phyloP scores from a whole-genome alignment of 495 filamentous ascomycete genomes.

The Mytilinidion resinicola region DNA sequence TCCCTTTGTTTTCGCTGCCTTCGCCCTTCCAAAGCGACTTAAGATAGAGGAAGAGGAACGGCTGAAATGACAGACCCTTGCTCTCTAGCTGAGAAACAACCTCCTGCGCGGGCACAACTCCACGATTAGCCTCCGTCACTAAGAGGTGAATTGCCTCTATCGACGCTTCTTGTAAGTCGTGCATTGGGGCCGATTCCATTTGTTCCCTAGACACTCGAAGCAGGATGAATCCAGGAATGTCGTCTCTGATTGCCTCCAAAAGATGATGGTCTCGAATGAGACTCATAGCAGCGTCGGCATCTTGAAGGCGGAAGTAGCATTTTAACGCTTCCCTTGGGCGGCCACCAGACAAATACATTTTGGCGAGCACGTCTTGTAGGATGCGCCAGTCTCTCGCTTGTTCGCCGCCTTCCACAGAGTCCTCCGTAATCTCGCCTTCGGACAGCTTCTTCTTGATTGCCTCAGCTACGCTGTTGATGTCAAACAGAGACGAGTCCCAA shows the following conservation, averaged over 20 bases:
- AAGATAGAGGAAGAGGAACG: slow-evolving; percentile 87
- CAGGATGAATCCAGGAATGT: slow-evolving; percentile 81
- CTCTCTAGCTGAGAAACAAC: slow-evolving; percentile 69
- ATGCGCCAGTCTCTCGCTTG: slow-evolving; percentile 74
- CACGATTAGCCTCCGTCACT: slow-evolving; percentile 83
- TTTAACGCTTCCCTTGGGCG: slow-evolving; percentile 75
- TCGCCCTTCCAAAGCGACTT: slow-evolving; percentile 76
- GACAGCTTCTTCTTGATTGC: slow-evolving; percentile 69
- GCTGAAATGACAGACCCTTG: slow-evolving; percentile 37
- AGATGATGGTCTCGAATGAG: slow-evolving; percentile 79
- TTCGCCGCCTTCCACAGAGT: slow-evolving; percentile 59
- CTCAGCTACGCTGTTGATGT: slow-evolving; percentile 59
- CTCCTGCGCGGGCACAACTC: slow-evolving; percentile 68
- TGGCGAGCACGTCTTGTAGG: slow-evolving; percentile 74
- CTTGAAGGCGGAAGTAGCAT: slow-evolving; percentile 83
- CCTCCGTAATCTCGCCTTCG: slow-evolving; percentile 58
- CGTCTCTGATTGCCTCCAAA: slow-evolving; percentile 76
- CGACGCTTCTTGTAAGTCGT: slow-evolving; percentile 69
- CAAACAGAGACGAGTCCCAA: slow-evolving; percentile 83
- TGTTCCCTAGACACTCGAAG: slow-evolving; percentile 74
- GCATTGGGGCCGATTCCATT: slow-evolving; percentile 54
- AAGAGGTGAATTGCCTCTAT: slow-evolving; percentile 78
- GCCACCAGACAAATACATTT: slow-evolving; percentile 70
- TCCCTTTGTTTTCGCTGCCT: slow-evolving; percentile 41
- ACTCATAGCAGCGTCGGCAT: slow-evolving; percentile 81